A percentile compares a stretch with the other conserved stretches of the same genome.
Evolutionary conservation across 495 filamentous ascomycete genomes (phyloP).

Genomic region (Penicillium lagena): DNA sequence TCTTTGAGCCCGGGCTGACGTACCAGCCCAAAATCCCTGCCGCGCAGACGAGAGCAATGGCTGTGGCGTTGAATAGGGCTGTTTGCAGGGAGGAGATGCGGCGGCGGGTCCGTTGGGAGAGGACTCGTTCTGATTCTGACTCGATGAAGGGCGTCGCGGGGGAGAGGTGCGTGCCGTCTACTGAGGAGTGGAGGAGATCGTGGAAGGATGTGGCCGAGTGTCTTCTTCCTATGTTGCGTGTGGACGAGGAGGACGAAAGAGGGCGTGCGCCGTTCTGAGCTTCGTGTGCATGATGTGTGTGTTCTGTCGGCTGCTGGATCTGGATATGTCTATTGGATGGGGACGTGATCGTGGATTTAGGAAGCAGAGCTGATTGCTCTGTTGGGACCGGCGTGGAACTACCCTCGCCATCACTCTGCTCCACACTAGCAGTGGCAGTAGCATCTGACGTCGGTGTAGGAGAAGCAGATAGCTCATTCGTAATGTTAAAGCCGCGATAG

Average conservation of each 20-base stretch:
- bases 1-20: conserved; percentile 42
- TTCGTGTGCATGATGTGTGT: conserved; percentile 1
- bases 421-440: conserved; percentile 5
- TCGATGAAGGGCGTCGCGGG: conserved; percentile 68
- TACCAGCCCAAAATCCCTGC: conserved; percentile 86
- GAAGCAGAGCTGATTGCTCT: conserved; percentile 27
- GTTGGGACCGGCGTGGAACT: conserved; percentile 14
- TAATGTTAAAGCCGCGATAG: conserved; percentile 76
- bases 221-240: conserved; percentile 8
- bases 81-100: conserved; percentile 48
- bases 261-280: conserved; percentile 3
- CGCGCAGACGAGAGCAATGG: conserved; percentile 69
- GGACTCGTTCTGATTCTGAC: conserved; percentile 9
- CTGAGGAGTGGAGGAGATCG: conserved; percentile 24
- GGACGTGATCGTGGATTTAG: background rate
- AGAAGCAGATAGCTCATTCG: conserved; percentile 40
- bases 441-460: conserved; percentile 7
- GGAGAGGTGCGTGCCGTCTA: conserved; percentile 65
- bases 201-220: conserved; percentile 28
- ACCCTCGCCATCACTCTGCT: conserved; percentile 7
- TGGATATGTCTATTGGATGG: conserved; percentile 11
- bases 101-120: conserved; percentile 12
- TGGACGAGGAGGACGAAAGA: conserved; percentile 3
- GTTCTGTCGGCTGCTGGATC: conserved; percentile 3
- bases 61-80: conserved; percentile 61